Percentiles rank a stretch among this genome's conserved stretches.
These are phyloP conservation scores for Poa pratensis DNA, from an alignment of 176 grass and related monocot genomes.

Conservation along the genomic window DNA sequence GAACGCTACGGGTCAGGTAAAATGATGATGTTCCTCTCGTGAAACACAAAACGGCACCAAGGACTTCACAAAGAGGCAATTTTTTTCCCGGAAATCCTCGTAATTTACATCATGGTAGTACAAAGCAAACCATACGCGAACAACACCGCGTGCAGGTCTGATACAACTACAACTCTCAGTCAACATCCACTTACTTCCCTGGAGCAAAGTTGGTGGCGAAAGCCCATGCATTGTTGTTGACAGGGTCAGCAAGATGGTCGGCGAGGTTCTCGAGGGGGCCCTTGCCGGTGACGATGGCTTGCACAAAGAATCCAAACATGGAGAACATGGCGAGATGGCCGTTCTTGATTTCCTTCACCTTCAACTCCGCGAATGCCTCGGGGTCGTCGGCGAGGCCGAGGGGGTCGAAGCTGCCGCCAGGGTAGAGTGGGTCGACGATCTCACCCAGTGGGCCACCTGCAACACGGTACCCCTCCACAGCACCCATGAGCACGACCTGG, in stretches of 20 bases:
- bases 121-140: not conserved
- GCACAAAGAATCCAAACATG: slow-evolving; percentile 58
- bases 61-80: not conserved
- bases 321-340: no score
- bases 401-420: slow-evolving; percentile 79
- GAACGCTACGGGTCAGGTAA: not conserved
- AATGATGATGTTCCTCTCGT: not conserved
- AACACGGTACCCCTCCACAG: slow-evolving; percentile 83
- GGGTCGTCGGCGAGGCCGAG: slow-evolving; percentile 83
- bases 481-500: slow-evolving; percentile 82
- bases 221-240: slow-evolving; percentile 95
- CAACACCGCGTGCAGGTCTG: not conserved
- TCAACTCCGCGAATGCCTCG: slow-evolving; percentile 45
- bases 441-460: slow-evolving; percentile 84
- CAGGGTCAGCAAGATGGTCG: slow-evolving; percentile 84
- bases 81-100: not conserved
- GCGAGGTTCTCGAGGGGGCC: slow-evolving; percentile 84
- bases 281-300: slow-evolving; percentile 90
- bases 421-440: slow-evolving; percentile 83
- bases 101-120: slow-evolving; percentile 8
- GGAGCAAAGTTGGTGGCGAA: slow-evolving; percentile 95
- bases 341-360: not conserved
- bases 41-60: not conserved
- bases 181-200: slow-evolving; percentile 51
- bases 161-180: not conserved